A percentile compares a stretch with the other conserved stretches of the same genome.
phyloP scores from a whole-genome alignment of 768 basidiomycete species.

The Suillus placidus region DNA sequence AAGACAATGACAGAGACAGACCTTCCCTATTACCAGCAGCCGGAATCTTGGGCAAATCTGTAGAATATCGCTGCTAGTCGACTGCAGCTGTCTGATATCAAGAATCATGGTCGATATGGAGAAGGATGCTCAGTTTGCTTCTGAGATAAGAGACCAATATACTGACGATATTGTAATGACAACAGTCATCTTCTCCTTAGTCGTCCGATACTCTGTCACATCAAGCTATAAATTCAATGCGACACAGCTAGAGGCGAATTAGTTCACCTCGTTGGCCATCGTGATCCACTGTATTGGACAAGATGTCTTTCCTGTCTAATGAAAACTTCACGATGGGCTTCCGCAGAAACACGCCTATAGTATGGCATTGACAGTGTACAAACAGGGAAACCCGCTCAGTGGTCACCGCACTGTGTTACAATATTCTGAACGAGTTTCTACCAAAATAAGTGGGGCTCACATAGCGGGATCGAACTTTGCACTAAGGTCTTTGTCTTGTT shows the following conservation, averaged over 20 bases:
- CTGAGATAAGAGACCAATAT: background rate
- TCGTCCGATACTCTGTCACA: background rate
- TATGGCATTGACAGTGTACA: too few relatives aligned
- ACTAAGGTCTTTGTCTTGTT: too few relatives aligned
- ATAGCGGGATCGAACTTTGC: too few relatives aligned
- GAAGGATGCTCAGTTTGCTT: background rate
- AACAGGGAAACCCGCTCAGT: too few relatives aligned
- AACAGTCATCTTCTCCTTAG: conserved; percentile 2
- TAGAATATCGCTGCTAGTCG: conserved; percentile 8
- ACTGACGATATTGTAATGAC: background rate
- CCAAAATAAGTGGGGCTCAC: too few relatives aligned
- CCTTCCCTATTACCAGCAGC: conserved; percentile 14
- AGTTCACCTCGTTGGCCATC: conserved; percentile 8
- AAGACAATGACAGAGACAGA: background rate
- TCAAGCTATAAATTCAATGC: background rate
- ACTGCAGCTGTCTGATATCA: conserved; percentile 1
- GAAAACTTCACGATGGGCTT: conserved; percentile 5
- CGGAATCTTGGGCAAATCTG: conserved; percentile 14
- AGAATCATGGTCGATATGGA: background rate
- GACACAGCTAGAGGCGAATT: background rate
- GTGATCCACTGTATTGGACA: background rate
- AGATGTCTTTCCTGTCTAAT: conserved; percentile 7
- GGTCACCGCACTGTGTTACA: too few relatives aligned
- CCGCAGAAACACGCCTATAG: background rate
- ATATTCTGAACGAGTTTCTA: too few relatives aligned